Evolutionary conservation across 2,329 filamentous ascomycete genomes (phyloP).

Genomic region (Fusarium neocosmosporiellum): DNA sequence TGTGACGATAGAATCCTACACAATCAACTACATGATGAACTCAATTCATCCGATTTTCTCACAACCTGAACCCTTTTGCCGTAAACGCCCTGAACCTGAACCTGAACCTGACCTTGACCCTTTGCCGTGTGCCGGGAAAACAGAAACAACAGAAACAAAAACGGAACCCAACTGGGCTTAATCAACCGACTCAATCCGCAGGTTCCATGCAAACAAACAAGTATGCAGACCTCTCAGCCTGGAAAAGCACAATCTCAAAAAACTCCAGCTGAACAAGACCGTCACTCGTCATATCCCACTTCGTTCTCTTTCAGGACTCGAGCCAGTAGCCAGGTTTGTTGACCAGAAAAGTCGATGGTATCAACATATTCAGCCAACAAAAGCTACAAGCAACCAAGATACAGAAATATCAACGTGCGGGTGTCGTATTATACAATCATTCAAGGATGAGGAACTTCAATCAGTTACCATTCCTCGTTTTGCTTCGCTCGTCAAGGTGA

Average conservation of each 20-base stretch:
- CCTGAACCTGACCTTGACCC: constrained; percentile 26
- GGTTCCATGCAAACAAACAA: constrained; percentile 26
- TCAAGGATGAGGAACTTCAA: constrained; percentile 1
- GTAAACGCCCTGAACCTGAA: constrained; percentile 38
- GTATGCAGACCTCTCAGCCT: constrained; percentile 32
- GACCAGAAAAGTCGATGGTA: constrained; percentile 9
- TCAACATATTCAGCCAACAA: background rate
- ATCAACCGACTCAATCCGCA: constrained; percentile 24
- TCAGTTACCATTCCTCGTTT: background rate
- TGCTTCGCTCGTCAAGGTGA: constrained; percentile 2
- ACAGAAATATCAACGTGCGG: constrained; percentile 12
- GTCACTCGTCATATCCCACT: constrained; percentile 32
- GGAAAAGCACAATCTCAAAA: constrained; percentile 41
- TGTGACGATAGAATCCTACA: constrained; percentile 19
- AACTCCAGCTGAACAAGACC: constrained; percentile 43
- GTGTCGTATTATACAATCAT: constrained; percentile 39
- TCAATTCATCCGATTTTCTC: constrained; percentile 37
- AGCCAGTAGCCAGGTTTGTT: background rate
- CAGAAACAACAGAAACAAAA: constrained; percentile 19
- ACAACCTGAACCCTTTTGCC: constrained; percentile 40
- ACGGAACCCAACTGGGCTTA: background rate
- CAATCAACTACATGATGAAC: constrained; percentile 32
- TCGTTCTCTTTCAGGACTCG: constrained; percentile 4
- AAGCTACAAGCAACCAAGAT: background rate
- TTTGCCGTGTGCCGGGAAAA: constrained; percentile 22